Evolutionary conservation across 1,284 basidiomycete genomes (phyloP), one percentile per base, ranked within the genome.

Genomic region (Ganoderma sp.): DNA sequence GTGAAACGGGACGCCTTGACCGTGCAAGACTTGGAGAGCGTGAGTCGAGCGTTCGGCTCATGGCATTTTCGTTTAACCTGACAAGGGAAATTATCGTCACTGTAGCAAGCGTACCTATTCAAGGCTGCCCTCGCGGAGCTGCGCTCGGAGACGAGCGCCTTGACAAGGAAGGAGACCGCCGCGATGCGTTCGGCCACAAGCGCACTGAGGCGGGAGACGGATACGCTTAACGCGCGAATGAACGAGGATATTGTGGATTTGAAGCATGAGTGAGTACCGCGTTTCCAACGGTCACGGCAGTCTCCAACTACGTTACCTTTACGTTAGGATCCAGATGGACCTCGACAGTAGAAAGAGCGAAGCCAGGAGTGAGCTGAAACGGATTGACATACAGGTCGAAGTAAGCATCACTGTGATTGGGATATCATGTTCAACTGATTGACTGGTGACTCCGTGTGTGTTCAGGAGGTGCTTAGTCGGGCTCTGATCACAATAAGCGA

Each of bases 341-440:
- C 86, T 99, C 74, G 96, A 98, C 78, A 96, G 90, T 72, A 87
- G 97, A 68, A 99, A 97, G 82, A 94, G 93, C 73, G 98, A 99
- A 78, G 89, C 92, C n/a, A 93, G 91, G 77, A 87, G 91, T 15
- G 96, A 98, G 67, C 80, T 94, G 73, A 98, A 98, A 81, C 86
- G 87, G 57, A 90, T 93, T 74, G 96, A 97, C 75, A 93, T 98
- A 68, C 84, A 86, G 41, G 94, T 98, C 66, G 96, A 99, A 87
- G 97, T 95, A 56, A 59, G 83, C 41, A 14, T 61, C 41, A 57
- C n/a, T 41, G 37, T 5, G 19, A 14, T 52, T 25, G 4, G 48
- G 10, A 25, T 52, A 15, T 15, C 22, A 14, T 25, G 1, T 12
- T 14, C 12, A 2, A 25, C 3, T 25, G 15, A 14, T 52, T 52